phyloP scores from a whole-genome alignment of 2,329 filamentous ascomycete genomes.

The Sarocladium brachiariae region DNA sequence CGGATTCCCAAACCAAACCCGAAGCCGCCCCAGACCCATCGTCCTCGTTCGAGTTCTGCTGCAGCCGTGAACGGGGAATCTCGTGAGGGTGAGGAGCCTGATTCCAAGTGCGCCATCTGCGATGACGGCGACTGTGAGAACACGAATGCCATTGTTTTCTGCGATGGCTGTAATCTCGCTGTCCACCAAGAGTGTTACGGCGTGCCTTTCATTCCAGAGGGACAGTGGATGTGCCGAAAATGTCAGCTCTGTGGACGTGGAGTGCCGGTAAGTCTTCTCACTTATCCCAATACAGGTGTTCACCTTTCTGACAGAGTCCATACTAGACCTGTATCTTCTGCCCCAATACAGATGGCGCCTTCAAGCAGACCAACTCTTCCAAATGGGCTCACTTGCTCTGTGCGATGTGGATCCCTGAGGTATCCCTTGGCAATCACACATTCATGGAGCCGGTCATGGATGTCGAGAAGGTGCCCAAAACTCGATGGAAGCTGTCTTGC shows the following conservation, averaged over 20 bases:
- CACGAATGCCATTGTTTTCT: slow-evolving; percentile 98
- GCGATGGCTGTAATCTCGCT: slow-evolving; percentile 93
- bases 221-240: slow-evolving; percentile 95
- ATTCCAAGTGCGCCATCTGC: slow-evolving; percentile 95
- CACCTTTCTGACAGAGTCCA: slow-evolving; percentile 14
- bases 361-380: slow-evolving; percentile 94
- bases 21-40: slow-evolving; percentile 89
- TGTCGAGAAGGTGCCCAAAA: slow-evolving; percentile 93
- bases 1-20: slow-evolving; percentile 95
- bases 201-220: slow-evolving; percentile 96
- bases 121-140: slow-evolving; percentile 99
- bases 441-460: slow-evolving; percentile 99
- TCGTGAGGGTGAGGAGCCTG: slow-evolving; percentile 77
- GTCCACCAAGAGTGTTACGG: slow-evolving; percentile 99
- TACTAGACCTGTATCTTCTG: slow-evolving; percentile 89
- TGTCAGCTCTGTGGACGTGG: slow-evolving; percentile 92
- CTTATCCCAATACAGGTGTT: too few species aligned
- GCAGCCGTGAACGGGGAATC: slow-evolving; percentile 93
- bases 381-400: slow-evolving; percentile 97
- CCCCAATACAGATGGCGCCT: slow-evolving; percentile 92
- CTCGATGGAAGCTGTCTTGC: slow-evolving; percentile 85
- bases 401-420: slow-evolving; percentile 97
- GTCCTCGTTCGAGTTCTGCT: slow-evolving; percentile 86
- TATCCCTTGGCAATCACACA: slow-evolving; percentile 88
- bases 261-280: slow-evolving; percentile 63